Conservation (phyloP, 768 basidiomycete species). For the Kwoniella sp. region DNA sequence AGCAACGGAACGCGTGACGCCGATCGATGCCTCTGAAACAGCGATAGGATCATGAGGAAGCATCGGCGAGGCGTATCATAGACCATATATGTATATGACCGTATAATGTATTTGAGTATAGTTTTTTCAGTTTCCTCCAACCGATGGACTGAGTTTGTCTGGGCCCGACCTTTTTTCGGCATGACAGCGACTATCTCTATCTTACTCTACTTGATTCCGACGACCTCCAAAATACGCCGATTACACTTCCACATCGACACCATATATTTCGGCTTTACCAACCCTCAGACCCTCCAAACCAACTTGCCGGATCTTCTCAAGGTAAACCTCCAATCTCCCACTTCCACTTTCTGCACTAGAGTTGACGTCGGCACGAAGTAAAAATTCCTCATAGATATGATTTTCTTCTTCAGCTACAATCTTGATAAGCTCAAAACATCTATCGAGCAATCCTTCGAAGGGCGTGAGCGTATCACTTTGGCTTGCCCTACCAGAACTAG, state of each 20-base stretch:
- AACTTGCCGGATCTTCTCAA: constrained; percentile 71
- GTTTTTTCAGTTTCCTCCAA: no score
- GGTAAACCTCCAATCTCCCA: constrained; percentile 69
- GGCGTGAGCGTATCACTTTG: neutral
- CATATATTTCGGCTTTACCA: constrained; percentile 36
- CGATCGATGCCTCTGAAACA: no score
- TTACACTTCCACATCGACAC: constrained; percentile 5
- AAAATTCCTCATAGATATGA: constrained; percentile 81
- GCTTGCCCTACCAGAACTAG: neutral
- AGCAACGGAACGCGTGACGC: no score
- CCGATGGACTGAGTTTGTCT: no score
- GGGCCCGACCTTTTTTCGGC: no score
- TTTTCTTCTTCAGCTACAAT: constrained; percentile 85
- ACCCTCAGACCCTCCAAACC: constrained; percentile 68
- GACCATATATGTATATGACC: no score
- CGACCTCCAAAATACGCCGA: no score
- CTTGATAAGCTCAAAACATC: constrained; percentile 74
- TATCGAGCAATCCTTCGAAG: constrained; percentile 69
- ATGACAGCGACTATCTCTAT: no score
- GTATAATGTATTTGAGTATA: no score
- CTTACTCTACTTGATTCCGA: no score
- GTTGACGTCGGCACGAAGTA: constrained; percentile 58
- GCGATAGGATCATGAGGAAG: no score
- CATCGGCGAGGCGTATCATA: no score
- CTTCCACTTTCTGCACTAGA: constrained; percentile 61